Evolutionary conservation across 2,329 filamentous ascomycete species (phyloP).

Genomic region (Neonectria faginata): DNA sequence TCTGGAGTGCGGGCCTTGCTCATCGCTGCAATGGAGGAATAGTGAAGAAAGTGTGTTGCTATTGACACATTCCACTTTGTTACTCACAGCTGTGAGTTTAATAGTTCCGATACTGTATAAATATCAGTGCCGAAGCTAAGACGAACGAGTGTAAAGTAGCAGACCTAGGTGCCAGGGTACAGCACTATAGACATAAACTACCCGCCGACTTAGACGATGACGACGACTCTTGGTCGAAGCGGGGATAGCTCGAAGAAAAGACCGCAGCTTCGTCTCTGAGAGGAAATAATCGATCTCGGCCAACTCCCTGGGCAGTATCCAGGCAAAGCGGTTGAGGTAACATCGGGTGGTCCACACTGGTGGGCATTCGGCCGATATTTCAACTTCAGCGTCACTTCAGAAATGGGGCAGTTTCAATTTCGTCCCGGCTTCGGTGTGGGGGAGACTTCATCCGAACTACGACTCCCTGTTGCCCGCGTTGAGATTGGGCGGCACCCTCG

Average conservation of each 20-base stretch:
- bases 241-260: constrained; percentile 10
- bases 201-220: constrained; percentile 20
- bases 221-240: constrained; percentile 17
- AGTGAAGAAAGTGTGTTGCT: not conserved
- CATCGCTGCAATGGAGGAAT: not conserved
- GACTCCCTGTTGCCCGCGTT: not conserved
- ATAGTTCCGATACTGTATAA: not conserved
- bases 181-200: constrained; percentile 3
- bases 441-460: constrained; percentile 23
- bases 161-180: not conserved
- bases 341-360: constrained; percentile 19
- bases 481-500: not conserved
- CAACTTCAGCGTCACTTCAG: not conserved
- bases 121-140: not conserved
- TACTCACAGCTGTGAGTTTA: not conserved
- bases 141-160: not conserved
- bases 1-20: not conserved
- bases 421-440: constrained; percentile 17
- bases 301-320: not conserved
- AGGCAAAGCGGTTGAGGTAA: not conserved
- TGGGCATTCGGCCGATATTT: constrained; percentile 9
- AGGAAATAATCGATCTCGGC: constrained; percentile 5
- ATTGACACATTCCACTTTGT: not conserved
- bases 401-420: constrained; percentile 6
- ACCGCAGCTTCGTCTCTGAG: constrained; percentile 3